These are phyloP conservation scores for Jamesozyma piceae DNA, from an alignment of 805 yeast species.

Conservation along the genomic window DNA sequence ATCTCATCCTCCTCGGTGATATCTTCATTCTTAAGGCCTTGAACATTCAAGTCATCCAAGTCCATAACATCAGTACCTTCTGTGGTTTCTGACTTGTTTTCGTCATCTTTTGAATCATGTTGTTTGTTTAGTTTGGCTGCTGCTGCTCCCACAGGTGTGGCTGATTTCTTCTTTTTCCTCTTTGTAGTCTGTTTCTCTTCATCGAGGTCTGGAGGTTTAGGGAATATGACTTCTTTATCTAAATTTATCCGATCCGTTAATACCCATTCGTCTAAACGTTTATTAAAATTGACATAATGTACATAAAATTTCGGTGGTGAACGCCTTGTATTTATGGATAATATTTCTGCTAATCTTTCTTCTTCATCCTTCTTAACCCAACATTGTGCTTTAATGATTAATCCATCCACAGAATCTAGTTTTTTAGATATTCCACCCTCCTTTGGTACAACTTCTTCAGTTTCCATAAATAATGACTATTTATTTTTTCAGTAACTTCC, in stretches of 20 bases:
- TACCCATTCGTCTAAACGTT: slow-evolving; percentile 95
- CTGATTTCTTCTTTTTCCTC: slow-evolving; percentile 30
- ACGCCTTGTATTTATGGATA: slow-evolving; percentile 65
- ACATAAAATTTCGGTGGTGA: slow-evolving; percentile 79
- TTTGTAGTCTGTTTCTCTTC: slow-evolving; percentile 34
- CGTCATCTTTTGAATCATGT: background rate
- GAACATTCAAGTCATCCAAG: slow-evolving; percentile 74
- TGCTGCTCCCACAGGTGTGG: slow-evolving; percentile 7
- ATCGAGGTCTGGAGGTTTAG: slow-evolving; percentile 45
- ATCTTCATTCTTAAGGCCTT: slow-evolving; percentile 63
- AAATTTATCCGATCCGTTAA: slow-evolving; percentile 61
- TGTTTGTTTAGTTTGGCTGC: background rate
- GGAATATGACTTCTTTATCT: slow-evolving; percentile 58
- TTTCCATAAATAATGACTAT: slow-evolving; percentile 8
- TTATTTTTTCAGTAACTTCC: background rate
- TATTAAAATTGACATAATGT: slow-evolving; percentile 89
- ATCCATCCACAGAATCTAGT: slow-evolving; percentile 36
- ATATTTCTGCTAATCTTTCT: slow-evolving; percentile 71
- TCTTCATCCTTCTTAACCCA: slow-evolving; percentile 76
- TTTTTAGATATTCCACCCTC: slow-evolving; percentile 18
- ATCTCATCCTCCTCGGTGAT: slow-evolving; percentile 85
- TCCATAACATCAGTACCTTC: slow-evolving; percentile 62
- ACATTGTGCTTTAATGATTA: slow-evolving; percentile 71
- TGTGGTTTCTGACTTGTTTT: slow-evolving; percentile 21
- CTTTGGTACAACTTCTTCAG: slow-evolving; percentile 19